phyloP scores from a whole-genome alignment of 1,284 basidiomycete genomes.

The Mixia osmundae region DNA sequence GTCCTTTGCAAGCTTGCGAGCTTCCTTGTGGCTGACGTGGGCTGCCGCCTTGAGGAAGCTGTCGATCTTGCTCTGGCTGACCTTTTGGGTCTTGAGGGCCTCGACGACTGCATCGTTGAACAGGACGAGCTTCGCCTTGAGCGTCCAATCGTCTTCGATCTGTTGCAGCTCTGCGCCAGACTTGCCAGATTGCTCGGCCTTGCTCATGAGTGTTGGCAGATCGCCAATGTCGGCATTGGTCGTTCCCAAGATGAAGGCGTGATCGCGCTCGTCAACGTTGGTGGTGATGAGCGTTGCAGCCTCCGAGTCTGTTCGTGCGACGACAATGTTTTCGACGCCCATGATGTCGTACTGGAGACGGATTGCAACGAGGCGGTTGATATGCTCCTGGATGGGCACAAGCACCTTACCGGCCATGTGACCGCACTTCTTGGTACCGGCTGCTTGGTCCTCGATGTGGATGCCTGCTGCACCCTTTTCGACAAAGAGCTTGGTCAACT shows the following conservation, averaged over 20 bases:
- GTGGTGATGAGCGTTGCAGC: constrained; percentile 89
- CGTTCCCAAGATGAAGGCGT: constrained; percentile 80
- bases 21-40: constrained; percentile 42
- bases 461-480: constrained; percentile 33
- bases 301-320: constrained; percentile 55
- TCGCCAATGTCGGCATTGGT: constrained; percentile 48
- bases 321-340: constrained; percentile 50
- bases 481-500: constrained; percentile 54
- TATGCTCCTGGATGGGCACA: constrained; percentile 45
- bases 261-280: constrained; percentile 91
- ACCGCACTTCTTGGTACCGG: constrained; percentile 38
- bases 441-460: constrained; percentile 57
- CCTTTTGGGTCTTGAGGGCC: constrained; percentile 43
- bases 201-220: constrained; percentile 56
- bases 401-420: constrained; percentile 55
- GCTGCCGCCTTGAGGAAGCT: constrained; percentile 37
- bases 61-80: constrained; percentile 21
- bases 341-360: constrained; percentile 56
- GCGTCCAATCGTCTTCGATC: constrained; percentile 70
- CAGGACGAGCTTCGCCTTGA: constrained; percentile 47
- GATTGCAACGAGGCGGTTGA: constrained; percentile 52
- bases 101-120: constrained; percentile 51
- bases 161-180: constrained; percentile 55
- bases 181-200: constrained; percentile 59
- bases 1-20: constrained; percentile 50